phyloP scores from a whole-genome alignment of 306 rosid species.

The Begonia fuchsioides region DNA sequence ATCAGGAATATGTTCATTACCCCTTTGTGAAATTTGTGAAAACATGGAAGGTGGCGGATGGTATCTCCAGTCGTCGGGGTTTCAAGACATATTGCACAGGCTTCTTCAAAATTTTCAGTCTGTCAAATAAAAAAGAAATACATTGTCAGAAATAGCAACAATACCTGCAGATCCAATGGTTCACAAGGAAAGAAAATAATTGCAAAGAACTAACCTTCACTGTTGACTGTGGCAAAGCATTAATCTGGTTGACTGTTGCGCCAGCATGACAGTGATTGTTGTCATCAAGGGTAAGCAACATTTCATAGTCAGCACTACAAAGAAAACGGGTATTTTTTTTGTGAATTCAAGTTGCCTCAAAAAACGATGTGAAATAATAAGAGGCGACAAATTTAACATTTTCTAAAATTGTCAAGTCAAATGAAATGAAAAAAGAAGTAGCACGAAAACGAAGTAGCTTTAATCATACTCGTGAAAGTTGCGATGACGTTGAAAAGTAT shows the following conservation, averaged over 20 bases:
- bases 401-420: too few species aligned
- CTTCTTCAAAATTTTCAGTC: constrained; percentile 53
- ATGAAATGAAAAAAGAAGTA: too few species aligned
- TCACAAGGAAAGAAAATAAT: constrained; percentile 1
- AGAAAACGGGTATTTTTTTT: constrained; percentile 5
- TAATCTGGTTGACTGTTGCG: constrained; percentile 65
- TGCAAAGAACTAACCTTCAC: constrained; percentile 39
- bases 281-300: constrained; percentile 85
- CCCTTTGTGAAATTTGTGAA: constrained; percentile 96
- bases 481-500: constrained; percentile 29
- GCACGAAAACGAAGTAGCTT: background rate
- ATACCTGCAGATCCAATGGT: constrained; percentile 4
- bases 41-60: constrained; percentile 92
- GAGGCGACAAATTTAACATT: too few species aligned
- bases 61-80: constrained; percentile 54
- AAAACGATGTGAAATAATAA: too few species aligned
- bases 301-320: constrained; percentile 71
- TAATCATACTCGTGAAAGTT: constrained; percentile 76
- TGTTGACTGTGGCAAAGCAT: constrained; percentile 69
- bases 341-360: too few species aligned
- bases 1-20: constrained; percentile 23
- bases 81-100: constrained; percentile 81
- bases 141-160: constrained; percentile 9
- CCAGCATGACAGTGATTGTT: constrained; percentile 79
- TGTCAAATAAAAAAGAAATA: constrained; percentile 16